These are phyloP conservation scores for Citrus sp. DNA, from an alignment of 345 rosid genomes.

Conservation along the genomic window DNA sequence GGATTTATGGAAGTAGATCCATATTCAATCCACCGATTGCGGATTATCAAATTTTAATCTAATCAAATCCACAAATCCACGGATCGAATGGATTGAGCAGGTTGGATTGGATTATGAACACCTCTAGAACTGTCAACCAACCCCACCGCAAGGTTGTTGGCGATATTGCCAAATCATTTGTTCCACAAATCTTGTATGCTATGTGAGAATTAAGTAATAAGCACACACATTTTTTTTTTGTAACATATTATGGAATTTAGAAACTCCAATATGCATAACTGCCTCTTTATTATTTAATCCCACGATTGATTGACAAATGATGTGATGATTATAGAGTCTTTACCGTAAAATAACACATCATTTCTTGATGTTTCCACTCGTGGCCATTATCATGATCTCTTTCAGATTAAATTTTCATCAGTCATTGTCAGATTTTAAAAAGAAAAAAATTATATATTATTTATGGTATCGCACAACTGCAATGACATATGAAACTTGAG, in stretches of 20 bases:
- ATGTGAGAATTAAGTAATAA: neutral
- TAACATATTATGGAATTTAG: neutral
- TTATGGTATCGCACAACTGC: slow-evolving; percentile 1
- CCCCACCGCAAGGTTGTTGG: too few relatives aligned
- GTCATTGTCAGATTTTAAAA: neutral
- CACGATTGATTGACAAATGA: neutral
- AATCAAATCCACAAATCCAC: too few relatives aligned
- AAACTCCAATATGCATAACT: neutral
- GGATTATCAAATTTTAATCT: too few relatives aligned
- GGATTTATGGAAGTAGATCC: too few relatives aligned
- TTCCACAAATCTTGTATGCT: too few relatives aligned
- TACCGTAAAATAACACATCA: slow-evolving; percentile 10
- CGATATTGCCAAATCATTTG: too few relatives aligned
- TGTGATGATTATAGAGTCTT: neutral
- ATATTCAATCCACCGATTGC: too few relatives aligned
- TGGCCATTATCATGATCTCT: slow-evolving; percentile 27
- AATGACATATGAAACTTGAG: slow-evolving; percentile 36
- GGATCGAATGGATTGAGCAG: rapidly evolving
- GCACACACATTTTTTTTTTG: neutral
- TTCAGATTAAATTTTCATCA: neutral
- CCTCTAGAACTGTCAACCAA: too few relatives aligned
- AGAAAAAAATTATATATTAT: neutral
- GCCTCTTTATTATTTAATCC: neutral
- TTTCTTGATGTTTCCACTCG: slow-evolving; percentile 33
- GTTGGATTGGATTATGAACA: too few relatives aligned